Evolutionary conservation across 257 asterid species (phyloP), one percentile per base, ranked within the genome.

Genomic region (Fraxinus americana): DNA sequence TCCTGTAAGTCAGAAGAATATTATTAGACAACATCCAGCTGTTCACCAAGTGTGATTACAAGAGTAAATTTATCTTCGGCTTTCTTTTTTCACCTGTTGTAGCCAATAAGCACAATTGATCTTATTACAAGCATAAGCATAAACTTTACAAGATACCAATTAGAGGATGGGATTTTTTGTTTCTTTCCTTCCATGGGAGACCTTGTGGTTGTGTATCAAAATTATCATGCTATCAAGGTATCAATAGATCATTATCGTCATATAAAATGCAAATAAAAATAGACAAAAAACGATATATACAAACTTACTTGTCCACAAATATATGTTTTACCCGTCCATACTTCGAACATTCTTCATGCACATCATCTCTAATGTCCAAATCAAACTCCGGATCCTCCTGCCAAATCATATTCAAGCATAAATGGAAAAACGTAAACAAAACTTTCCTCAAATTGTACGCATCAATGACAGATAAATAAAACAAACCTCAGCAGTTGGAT

Each of bases 381-480:
- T 95, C 98, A 82, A 91, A 95, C 82, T 93, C 98, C 12, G 97
- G 97, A 70, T 95, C 99, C 50, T 80, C 41, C 99, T 95, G 97
- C 87, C 83, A 78, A 21, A 23, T 45, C 75, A 74, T 25, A 66
- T 74, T 41, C 35, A 12, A 21, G 45, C 27, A 12, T 35, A 35
- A 61, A 25, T 2, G 34, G 10, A 30, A 54, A 25, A 50, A 52
- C 14, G 10, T 7, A 41, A 61, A 38, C 66, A 32, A 1, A 66
- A 59, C 69, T 10, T 45, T 50, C 67, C 27, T 30, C 74, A 61
- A 14, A 67, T 45, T 41, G 35, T 17, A 14, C 69, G 12, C 54
- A 75, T 70, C 67, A 5, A 67, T 32, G 72, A 59, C 29, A 59
- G 68, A 67, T 30, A 72, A 67, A 39, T 34, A 36, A 35, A 39